These are phyloP conservation scores for Penicillium soppii DNA, from an alignment of 495 filamentous ascomycete species.

Conservation along the genomic window DNA sequence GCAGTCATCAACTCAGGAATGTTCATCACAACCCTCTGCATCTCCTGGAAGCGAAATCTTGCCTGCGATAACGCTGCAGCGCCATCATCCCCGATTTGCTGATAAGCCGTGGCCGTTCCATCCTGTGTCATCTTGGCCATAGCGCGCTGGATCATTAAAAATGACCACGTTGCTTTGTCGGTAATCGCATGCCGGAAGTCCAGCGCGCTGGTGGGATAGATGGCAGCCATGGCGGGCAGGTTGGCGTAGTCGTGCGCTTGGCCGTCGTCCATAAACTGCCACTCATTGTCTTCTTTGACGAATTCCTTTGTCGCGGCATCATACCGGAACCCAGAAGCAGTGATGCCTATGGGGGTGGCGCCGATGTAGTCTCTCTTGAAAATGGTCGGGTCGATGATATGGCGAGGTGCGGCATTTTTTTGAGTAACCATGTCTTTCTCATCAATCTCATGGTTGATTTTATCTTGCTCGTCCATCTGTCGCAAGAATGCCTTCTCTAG, in stretches of 20 bases:
- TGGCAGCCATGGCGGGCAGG: slow-evolving; percentile 2
- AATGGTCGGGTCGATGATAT: slow-evolving; percentile 1
- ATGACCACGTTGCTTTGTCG: slow-evolving; percentile 1
- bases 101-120: not conserved
- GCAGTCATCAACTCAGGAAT: slow-evolving; percentile 3
- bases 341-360: slow-evolving; percentile 3
- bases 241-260: not conserved
- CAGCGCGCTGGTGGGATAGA: not conserved
- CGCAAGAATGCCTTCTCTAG: not conserved
- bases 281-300: not conserved
- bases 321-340: slow-evolving; percentile 1
- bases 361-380: slow-evolving; percentile 12
- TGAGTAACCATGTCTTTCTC: no score
- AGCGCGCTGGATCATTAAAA: not conserved
- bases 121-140: not conserved
- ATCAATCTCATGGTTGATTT: not conserved
- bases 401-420: not conserved
- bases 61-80: not conserved
- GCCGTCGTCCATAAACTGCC: slow-evolving; percentile 6
- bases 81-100: not conserved
- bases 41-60: not conserved
- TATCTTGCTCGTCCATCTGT: not conserved
- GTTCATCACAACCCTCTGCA: slow-evolving; percentile 3
- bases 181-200: slow-evolving; percentile 2
- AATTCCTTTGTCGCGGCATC: not conserved